Evolutionary conservation across 2,329 filamentous ascomycete genomes (phyloP).

Genomic region (Aureobasidium sp.): DNA sequence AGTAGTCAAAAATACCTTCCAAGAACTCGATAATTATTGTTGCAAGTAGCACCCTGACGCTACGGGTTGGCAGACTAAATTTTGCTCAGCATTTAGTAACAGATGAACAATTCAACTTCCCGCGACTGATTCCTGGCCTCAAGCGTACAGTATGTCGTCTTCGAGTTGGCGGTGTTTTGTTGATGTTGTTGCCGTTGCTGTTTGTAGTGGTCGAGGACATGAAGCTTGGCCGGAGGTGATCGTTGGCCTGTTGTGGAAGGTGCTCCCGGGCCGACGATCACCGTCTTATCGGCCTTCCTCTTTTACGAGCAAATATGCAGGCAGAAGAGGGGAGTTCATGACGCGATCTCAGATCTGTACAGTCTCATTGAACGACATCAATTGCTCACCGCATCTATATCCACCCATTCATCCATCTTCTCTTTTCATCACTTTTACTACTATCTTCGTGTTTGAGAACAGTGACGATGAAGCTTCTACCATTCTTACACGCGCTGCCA

Average conservation of each 20-base stretch:
- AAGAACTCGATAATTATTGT: neutral
- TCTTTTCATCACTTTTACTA: neutral
- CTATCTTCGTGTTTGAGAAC: neutral
- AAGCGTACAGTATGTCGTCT: too few species aligned
- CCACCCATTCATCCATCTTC: neutral
- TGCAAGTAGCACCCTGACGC: too few species aligned
- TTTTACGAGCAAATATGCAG: constrained; percentile 4
- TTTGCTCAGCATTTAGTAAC: too few species aligned
- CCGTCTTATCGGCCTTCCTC: constrained; percentile 1
- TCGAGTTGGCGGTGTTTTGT: too few species aligned
- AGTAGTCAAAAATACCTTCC: too few species aligned
- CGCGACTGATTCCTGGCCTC: too few species aligned
- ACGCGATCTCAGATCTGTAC: neutral
- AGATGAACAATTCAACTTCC: too few species aligned
- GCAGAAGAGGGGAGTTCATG: neutral
- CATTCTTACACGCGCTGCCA: constrained; percentile 16
- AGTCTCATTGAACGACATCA: neutral
- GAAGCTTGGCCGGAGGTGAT: constrained; percentile 1
- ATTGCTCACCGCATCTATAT: neutral
- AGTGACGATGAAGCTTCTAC: constrained; percentile 8
- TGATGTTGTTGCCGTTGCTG: neutral
- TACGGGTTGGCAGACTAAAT: too few species aligned
- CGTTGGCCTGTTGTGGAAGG: constrained; percentile 1
- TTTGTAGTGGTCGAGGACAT: too few species aligned
- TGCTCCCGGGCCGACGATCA: neutral